A percentile compares a stretch with the other conserved stretches of the same genome.
Evolutionary conservation across 345 rosid species (phyloP).

Genomic region (Citrus inodora): DNA sequence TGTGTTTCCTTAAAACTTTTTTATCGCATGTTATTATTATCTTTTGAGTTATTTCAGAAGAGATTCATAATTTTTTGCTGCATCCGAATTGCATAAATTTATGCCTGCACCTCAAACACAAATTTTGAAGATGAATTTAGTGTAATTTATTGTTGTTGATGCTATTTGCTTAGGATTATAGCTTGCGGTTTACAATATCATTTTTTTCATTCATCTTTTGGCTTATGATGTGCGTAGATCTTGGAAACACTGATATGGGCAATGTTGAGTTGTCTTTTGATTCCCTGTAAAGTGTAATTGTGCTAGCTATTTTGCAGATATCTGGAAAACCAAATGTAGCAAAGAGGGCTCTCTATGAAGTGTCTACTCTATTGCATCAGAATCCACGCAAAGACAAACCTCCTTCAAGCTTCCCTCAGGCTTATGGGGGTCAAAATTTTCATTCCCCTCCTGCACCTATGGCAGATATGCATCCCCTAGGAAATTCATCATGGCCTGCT

Average conservation of each 20-base stretch:
- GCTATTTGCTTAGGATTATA: background rate
- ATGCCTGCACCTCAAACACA: background rate
- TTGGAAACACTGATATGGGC: background rate
- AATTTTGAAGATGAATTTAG: background rate
- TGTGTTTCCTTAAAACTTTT: background rate
- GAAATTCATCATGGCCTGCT: slow-evolving; percentile 34
- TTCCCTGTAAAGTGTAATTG: slow-evolving; percentile 12
- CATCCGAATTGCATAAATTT: background rate
- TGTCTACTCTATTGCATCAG: slow-evolving; percentile 49
- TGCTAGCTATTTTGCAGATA: slow-evolving; percentile 44
- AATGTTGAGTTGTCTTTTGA: slow-evolving; percentile 6
- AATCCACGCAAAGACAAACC: slow-evolving; percentile 52
- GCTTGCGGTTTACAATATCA: background rate
- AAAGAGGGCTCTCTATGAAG: slow-evolving; percentile 53
- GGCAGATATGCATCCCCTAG: slow-evolving; percentile 25
- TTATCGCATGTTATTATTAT: background rate
- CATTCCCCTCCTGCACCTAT: slow-evolving; percentile 30
- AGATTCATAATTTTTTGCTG: background rate
- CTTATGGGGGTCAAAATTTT: slow-evolving; percentile 30
- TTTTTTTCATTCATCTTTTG: slow-evolving; percentile 1
- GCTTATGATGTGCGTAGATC: background rate
- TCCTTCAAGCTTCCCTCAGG: slow-evolving; percentile 25
- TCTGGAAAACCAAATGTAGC: slow-evolving; percentile 46
- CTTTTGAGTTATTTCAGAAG: background rate
- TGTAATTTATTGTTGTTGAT: background rate